These are phyloP conservation scores for Tetracladium setigerum DNA, from an alignment of 495 filamentous ascomycete species.

Conservation along the genomic window DNA sequence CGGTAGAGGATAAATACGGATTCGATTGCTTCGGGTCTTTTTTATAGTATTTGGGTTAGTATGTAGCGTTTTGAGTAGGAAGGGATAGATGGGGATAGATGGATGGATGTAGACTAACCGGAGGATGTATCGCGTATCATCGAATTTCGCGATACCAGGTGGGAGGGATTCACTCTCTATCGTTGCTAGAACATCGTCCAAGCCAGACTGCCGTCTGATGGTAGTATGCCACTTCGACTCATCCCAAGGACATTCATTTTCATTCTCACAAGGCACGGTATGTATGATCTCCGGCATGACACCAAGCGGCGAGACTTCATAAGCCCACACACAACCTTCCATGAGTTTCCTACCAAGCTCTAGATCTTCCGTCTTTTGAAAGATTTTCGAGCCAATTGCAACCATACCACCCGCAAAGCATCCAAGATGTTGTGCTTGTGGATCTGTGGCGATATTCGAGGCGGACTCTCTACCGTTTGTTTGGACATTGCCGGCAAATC, in stretches of 20 bases:
- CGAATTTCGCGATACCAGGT: slow-evolving; percentile 47
- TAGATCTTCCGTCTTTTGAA: slow-evolving; percentile 59
- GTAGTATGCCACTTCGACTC: slow-evolving; percentile 30
- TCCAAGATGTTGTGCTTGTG: slow-evolving; percentile 40
- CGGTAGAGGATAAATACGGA: slow-evolving; percentile 56
- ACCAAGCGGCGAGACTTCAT: slow-evolving; percentile 64
- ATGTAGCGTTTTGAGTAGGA: no score
- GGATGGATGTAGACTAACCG: no score
- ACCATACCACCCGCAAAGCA: slow-evolving; percentile 94
- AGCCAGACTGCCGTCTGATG: slow-evolving; percentile 20
- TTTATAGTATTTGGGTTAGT: slow-evolving; percentile 17
- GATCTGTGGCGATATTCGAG: slow-evolving; percentile 22
- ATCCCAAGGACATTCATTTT: slow-evolving; percentile 63
- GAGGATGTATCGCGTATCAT: slow-evolving; percentile 20
- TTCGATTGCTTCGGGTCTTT: slow-evolving; percentile 53
- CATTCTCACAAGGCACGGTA: slow-evolving; percentile 55
- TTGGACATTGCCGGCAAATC: slow-evolving; percentile 52
- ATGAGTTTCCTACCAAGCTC: slow-evolving; percentile 71
- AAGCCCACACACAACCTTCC: slow-evolving; percentile 86
- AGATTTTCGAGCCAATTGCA: slow-evolving; percentile 70
- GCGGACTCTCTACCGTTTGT: slow-evolving; percentile 24
- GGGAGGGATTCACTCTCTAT: no score
- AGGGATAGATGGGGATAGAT: slow-evolving; percentile 27
- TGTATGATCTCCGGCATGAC: slow-evolving; percentile 71
- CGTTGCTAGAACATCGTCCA: no score